Base-by-base conservation (phyloP, 225 moss, liverwort and hornwort genomes). In the Takakia lepidozioides region DNA sequence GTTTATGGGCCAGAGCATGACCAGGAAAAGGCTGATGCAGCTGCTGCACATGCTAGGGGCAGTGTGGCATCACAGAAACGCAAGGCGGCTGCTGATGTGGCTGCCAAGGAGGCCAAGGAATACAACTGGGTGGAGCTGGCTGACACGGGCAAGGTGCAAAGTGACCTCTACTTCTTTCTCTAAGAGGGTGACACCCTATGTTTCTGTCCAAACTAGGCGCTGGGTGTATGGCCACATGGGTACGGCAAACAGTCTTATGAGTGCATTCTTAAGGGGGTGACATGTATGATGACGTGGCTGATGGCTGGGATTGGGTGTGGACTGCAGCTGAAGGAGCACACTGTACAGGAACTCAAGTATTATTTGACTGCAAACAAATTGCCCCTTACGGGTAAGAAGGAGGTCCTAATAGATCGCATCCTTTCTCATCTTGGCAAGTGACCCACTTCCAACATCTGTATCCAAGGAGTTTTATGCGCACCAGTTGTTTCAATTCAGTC, bases 341-440 rank as follows among this genome's bases (percentile, higher is more conserved):
- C 87, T 16, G 74, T 91, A 36, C 81, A 80, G 46, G 87, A 98
- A 65, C 85, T 98, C 25, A 91, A 91, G 65, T 74, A 66, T 17
- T 87, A 87, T 63, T 66, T 98, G 67, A 72, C 84, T 37, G 82
- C 91, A 21, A 57, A 81, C 66, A 83, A 79, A 40, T 76, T 91
- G 4, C 85, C 87, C 3, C 57, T 98, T 25, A 73, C 87, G 8
- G 98, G 98, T 32, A 98, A 91, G 63, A 98, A 98, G 56, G 98
- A 98, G 19, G 15, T 83, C 10, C 60, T 98, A 35, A 62, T 91
- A 3, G 74, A 60, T 20, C 70, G 85, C 48, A 85, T 98, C 32
- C 70, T 98, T 30, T 70, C 76, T n/a, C 83, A 98, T 43, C 80
- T 98, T 58, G 87, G 85, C 63, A 98, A 87, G 60, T 98, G 66